phyloP scores from a whole-genome alignment of 2,329 filamentous ascomycete species.

The Hypocrella siamensis region DNA sequence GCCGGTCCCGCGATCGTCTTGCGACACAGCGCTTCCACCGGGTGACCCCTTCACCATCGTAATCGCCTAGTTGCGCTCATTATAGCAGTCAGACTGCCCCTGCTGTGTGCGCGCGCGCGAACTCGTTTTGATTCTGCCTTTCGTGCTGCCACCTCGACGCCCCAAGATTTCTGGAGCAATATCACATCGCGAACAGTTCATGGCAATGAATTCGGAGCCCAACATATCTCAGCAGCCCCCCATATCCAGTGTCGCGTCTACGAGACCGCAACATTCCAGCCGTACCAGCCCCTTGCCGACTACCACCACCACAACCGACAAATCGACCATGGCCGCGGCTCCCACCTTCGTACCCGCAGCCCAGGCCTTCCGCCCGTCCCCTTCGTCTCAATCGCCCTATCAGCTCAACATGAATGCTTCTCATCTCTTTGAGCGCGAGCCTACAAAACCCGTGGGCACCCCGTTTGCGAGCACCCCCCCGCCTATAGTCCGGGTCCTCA shows the following conservation, averaged over 20 bases:
- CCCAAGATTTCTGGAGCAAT: too few species aligned
- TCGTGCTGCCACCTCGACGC: too few species aligned
- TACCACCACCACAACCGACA: conserved; percentile 12
- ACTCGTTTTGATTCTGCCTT: too few species aligned
- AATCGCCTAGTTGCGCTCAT: too few species aligned
- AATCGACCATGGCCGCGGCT: conserved; percentile 26
- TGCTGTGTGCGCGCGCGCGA: too few species aligned
- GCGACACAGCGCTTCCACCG: too few species aligned
- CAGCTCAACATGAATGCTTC: conserved; percentile 15
- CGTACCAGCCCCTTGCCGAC: conserved; percentile 17
- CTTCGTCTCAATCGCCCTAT: conserved; percentile 17
- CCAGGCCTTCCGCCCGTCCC: conserved; percentile 20
- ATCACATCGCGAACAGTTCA: conserved; percentile 2
- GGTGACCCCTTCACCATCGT: too few species aligned
- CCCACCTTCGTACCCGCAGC: conserved; percentile 22
- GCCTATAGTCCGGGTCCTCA: conserved; percentile 27
- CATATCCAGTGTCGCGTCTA: conserved; percentile 11
- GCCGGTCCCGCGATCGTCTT: too few species aligned
- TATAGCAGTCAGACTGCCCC: too few species aligned
- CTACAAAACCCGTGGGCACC: conserved; percentile 22
- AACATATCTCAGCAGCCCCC: conserved; percentile 8
- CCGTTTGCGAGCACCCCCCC: conserved; percentile 20
- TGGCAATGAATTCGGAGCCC: conserved; percentile 15
- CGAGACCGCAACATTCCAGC: conserved; percentile 11
- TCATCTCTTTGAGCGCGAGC: conserved; percentile 23